phyloP scores from a whole-genome alignment of 805 yeast genomes.

The Metschnikowia baotianmanensis region DNA sequence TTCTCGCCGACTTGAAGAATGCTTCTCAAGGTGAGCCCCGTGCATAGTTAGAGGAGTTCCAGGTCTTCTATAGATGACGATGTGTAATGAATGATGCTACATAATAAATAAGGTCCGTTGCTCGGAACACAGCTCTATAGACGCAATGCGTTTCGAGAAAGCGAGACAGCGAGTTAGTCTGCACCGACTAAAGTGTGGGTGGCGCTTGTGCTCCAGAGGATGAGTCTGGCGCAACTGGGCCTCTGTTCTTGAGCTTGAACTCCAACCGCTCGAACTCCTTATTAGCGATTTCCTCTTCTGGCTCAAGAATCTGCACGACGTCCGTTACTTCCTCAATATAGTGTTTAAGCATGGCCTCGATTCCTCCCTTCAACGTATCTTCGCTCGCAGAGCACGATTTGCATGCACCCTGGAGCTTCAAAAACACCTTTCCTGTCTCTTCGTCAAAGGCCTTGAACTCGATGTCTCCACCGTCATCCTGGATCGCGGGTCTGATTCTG shows the following conservation, averaged over 20 bases:
- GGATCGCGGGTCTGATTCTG: conserved; percentile 94
- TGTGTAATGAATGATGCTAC: too few species aligned
- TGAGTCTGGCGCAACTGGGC: conserved; percentile 14
- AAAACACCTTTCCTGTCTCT: conserved; percentile 80
- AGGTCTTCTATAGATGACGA: not conserved
- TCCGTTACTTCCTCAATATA: conserved; percentile 93
- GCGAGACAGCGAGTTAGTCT: too few species aligned
- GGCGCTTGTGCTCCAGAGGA: conserved; percentile 22
- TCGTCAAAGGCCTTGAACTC: conserved; percentile 84
- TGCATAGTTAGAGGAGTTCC: not conserved
- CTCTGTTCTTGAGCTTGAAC: conserved; percentile 31
- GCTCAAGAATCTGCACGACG: conserved; percentile 82
- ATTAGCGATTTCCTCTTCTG: conserved; percentile 71
- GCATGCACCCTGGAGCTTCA: conserved; percentile 94
- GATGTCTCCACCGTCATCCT: conserved; percentile 98
- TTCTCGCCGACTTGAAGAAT: conserved; percentile 13
- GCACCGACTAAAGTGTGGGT: conserved; percentile 18
- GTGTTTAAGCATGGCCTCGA: conserved; percentile 95
- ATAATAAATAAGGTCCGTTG: too few species aligned
- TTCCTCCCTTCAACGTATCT: conserved; percentile 91
- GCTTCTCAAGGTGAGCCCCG: conserved; percentile 1
- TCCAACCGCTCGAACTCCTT: conserved; percentile 86
- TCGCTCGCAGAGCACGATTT: conserved; percentile 88
- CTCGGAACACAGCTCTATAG: too few species aligned
- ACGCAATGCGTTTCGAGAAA: too few species aligned